Percentiles rank a stretch among this genome's conserved stretches.
These are phyloP conservation scores for Pichia insulana DNA, from an alignment of 805 yeast genomes.

Conservation along the genomic window DNA sequence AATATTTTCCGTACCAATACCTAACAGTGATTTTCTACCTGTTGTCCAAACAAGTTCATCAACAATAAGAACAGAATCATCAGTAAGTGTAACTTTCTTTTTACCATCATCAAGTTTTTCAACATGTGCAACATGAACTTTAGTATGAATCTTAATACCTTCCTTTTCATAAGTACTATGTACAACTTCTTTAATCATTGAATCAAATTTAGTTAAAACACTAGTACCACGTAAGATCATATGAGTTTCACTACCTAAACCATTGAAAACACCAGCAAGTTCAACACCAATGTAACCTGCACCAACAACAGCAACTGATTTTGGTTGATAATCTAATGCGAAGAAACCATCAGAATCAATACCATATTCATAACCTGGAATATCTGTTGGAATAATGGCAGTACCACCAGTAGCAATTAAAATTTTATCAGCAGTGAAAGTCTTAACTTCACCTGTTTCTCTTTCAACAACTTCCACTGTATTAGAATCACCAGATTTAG, in stretches of 20 bases:
- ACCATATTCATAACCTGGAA: conserved; percentile 79
- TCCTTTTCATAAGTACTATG: conserved; percentile 72
- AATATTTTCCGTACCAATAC: conserved; percentile 67
- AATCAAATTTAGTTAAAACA: conserved; percentile 82
- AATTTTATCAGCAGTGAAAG: conserved; percentile 71
- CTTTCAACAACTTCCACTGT: conserved; percentile 68
- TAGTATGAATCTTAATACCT: conserved; percentile 77
- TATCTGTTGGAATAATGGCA: conserved; percentile 58
- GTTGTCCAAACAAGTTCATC: conserved; percentile 89
- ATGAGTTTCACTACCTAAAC: conserved; percentile 79
- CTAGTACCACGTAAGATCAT: conserved; percentile 86
- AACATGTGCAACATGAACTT: conserved; percentile 41
- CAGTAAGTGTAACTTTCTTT: conserved; percentile 38
- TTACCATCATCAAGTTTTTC: conserved; percentile 42
- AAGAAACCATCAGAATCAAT: conserved; percentile 89
- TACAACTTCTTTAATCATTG: conserved; percentile 64
- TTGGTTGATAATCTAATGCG: conserved; percentile 71
- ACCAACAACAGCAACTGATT: conserved; percentile 89
- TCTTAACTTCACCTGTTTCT: conserved; percentile 44
- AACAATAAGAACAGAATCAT: conserved; percentile 43
- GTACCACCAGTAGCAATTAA: conserved; percentile 92
- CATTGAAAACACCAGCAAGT: conserved; percentile 88
- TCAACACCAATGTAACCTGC: conserved; percentile 98
- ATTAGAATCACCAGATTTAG: conserved; percentile 38
- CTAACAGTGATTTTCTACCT: conserved; percentile 75